A percentile compares a stretch with the other conserved stretches of the same genome.
Conservation (phyloP, 2,329 filamentous ascomycete genomes). For the Setomelanomma holmii region DNA sequence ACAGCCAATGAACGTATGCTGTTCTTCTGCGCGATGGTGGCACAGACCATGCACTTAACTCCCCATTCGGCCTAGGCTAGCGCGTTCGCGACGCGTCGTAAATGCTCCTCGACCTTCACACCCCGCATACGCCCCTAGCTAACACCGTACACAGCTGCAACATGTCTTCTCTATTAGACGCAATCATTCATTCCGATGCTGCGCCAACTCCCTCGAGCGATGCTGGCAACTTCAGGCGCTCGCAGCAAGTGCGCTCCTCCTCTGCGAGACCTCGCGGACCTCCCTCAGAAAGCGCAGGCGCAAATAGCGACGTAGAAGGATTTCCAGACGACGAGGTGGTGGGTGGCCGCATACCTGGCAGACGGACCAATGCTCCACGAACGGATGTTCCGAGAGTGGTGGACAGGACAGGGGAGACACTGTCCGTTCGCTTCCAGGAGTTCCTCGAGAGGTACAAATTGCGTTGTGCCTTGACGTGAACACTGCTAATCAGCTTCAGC, state of each 20-base stretch:
- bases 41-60: slow-evolving; percentile 22
- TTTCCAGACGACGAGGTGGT: slow-evolving; percentile 69
- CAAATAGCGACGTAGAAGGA: slow-evolving; percentile 63
- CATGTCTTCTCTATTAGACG: slow-evolving; percentile 62
- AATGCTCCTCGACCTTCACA: slow-evolving; percentile 5
- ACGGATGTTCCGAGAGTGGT: slow-evolving; percentile 73
- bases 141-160: slow-evolving; percentile 33
- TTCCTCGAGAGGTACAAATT: slow-evolving; percentile 75
- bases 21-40: background rate
- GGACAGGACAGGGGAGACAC: slow-evolving; percentile 75
- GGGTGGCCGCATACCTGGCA: slow-evolving; percentile 54
- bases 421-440: slow-evolving; percentile 78
- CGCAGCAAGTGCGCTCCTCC: slow-evolving; percentile 52
- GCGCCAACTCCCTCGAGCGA: slow-evolving; percentile 49
- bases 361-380: slow-evolving; percentile 54
- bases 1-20: background rate
- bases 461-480: background rate
- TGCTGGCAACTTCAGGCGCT: slow-evolving; percentile 43
- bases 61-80: slow-evolving; percentile 23
- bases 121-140: slow-evolving; percentile 5
- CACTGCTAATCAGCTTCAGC: slow-evolving; percentile 35
- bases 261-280: slow-evolving; percentile 64
- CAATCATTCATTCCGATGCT: slow-evolving; percentile 57
- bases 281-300: slow-evolving; percentile 59
- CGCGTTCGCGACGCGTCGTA: slow-evolving; percentile 34